Conservation (phyloP, 345 rosid species). For the Ricinus communis region DNA sequence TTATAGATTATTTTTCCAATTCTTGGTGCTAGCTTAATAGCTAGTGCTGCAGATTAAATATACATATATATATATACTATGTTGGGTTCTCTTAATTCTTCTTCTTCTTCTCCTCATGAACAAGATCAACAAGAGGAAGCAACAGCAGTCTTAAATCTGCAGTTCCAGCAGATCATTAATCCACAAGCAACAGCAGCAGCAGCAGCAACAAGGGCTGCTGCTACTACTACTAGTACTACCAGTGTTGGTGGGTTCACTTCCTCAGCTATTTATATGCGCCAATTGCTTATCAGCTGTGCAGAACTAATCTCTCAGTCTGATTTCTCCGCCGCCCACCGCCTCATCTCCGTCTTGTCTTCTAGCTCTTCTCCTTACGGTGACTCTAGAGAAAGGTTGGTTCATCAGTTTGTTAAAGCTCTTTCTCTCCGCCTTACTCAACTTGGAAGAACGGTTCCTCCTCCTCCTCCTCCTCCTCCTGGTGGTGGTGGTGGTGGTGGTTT, state of each 20-base stretch:
- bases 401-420: constrained; percentile 79
- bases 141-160: constrained; percentile 36
- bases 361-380: constrained; percentile 79
- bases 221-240: neutral
- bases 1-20: neutral
- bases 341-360: constrained; percentile 51
- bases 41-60: no score
- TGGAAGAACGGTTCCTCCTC: constrained; percentile 15
- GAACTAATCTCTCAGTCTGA: constrained; percentile 68
- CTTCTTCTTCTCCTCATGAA: constrained; percentile 23
- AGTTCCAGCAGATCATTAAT: constrained; percentile 11
- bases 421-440: constrained; percentile 58
- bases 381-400: constrained; percentile 63
- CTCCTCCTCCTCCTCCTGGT: neutral
- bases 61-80: neutral
- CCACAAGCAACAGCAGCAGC: constrained; percentile 2
- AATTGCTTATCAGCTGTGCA: constrained; percentile 64
- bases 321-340: constrained; percentile 69
- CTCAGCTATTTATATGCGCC: constrained; percentile 59
- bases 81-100: constrained; percentile 27
- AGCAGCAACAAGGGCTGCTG: neutral
- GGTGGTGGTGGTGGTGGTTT: neutral
- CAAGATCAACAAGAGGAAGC: constrained; percentile 36
- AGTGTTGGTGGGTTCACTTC: neutral
- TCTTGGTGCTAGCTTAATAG: neutral